Evolutionary conservation across 148 eudicot species (phyloP).

Genomic region (Heliosperma pusillum): DNA sequence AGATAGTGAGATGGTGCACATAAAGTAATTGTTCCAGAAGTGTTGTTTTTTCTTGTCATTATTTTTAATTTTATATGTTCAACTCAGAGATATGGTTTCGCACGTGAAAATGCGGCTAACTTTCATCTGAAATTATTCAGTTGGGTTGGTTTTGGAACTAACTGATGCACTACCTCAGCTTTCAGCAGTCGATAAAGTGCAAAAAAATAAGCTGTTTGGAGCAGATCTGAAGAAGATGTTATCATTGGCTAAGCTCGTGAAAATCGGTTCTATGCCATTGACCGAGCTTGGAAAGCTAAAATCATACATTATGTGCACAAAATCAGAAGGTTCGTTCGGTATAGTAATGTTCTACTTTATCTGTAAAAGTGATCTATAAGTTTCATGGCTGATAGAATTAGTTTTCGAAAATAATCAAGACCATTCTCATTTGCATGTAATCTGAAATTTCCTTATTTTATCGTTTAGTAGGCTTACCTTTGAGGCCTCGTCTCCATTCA

Average conservation of each 20-base stretch:
- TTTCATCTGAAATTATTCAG: background rate
- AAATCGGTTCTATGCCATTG: conserved; percentile 55
- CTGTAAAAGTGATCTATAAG: background rate
- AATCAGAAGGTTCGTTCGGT: conserved; percentile 52
- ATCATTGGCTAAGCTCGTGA: conserved; percentile 58
- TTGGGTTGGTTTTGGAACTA: background rate
- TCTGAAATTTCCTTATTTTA: background rate
- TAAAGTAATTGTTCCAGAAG: background rate
- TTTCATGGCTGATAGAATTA: background rate
- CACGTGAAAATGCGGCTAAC: background rate
- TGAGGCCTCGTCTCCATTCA: background rate
- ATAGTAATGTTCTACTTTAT: background rate
- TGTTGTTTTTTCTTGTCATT: background rate
- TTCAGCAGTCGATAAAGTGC: conserved; percentile 42
- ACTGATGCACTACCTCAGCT: conserved; percentile 36
- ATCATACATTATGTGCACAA: conserved; percentile 43
- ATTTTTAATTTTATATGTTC: background rate
- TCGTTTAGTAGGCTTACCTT: background rate
- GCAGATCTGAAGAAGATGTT: conserved; percentile 46
- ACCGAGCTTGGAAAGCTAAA: conserved; percentile 66
- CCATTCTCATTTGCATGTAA: too few species aligned
- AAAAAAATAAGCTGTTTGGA: conserved; percentile 28
- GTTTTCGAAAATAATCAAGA: background rate
- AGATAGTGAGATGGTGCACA: conserved; percentile 2
- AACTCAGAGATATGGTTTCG: background rate